phyloP scores from a whole-genome alignment of 2,329 filamentous ascomycete species.

The Alternaria brassicae region DNA sequence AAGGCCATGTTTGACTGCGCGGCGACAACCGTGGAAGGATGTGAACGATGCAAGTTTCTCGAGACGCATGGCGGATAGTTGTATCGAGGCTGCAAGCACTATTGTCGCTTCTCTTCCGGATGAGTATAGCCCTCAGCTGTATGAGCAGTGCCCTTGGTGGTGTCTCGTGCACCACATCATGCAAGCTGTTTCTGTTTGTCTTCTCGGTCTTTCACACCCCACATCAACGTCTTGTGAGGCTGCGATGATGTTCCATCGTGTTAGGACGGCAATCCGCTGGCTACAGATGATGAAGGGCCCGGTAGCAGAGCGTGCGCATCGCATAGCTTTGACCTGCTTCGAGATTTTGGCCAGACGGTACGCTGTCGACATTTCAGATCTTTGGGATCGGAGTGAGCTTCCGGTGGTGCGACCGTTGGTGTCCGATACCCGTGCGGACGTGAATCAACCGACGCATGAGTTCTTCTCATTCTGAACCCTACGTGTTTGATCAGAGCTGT shows the following conservation, averaged over 20 bases:
- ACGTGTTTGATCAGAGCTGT: not conserved
- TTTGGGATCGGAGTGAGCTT: constrained; percentile 10
- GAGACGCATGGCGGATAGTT: constrained; percentile 42
- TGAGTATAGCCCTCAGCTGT: constrained; percentile 38
- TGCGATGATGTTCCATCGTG: constrained; percentile 29
- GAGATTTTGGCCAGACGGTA: constrained; percentile 29
- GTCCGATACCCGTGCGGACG: not conserved
- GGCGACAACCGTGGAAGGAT: constrained; percentile 30
- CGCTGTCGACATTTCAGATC: constrained; percentile 20
- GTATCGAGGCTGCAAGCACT: constrained; percentile 48
- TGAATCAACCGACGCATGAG: not conserved
- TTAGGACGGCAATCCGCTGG: constrained; percentile 46
- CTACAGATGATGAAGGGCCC: constrained; percentile 44
- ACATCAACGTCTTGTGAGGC: constrained; percentile 28
- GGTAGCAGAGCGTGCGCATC: constrained; percentile 33
- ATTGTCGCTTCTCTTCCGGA: constrained; percentile 48
- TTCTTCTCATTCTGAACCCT: not conserved
- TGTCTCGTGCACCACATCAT: constrained; percentile 50
- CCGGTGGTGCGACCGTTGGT: not conserved
- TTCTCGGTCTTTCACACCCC: constrained; percentile 48
- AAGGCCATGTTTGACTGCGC: constrained; percentile 46
- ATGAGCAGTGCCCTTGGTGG: constrained; percentile 53
- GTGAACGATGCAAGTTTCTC: constrained; percentile 36
- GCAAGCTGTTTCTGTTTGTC: constrained; percentile 50
- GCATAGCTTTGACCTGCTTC: constrained; percentile 28